These are phyloP conservation scores for Amaranthus palmeri DNA, from an alignment of 148 eudicot species.

Conservation along the genomic window DNA sequence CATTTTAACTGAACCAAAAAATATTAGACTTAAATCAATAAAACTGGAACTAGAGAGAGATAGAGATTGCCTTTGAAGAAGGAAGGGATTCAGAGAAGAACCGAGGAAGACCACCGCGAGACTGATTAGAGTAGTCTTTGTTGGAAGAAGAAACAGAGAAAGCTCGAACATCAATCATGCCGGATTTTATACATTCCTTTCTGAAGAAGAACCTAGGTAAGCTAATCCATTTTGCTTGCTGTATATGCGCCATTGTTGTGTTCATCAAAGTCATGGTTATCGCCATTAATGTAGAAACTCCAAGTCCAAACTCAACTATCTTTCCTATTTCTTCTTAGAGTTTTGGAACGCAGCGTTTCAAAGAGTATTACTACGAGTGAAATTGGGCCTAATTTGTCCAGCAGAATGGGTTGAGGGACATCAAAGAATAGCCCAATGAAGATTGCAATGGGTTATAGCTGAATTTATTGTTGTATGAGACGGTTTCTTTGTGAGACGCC, in stretches of 20 bases:
- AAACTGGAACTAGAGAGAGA: background rate
- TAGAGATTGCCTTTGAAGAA: slow-evolving; percentile 50
- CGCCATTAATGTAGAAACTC: too few species aligned
- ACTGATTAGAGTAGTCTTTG: slow-evolving; percentile 55
- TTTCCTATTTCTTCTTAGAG: too few species aligned
- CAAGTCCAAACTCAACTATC: too few species aligned
- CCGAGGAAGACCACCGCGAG: slow-evolving; percentile 92
- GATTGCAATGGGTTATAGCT: too few species aligned
- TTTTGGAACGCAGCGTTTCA: too few species aligned
- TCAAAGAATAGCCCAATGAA: too few species aligned
- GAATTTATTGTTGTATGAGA: too few species aligned
- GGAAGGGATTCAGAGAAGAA: slow-evolving; percentile 79
- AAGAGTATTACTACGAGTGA: too few species aligned
- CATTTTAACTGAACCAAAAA: background rate
- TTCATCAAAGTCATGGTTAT: background rate
- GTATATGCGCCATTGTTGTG: background rate
- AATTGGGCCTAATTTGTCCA: too few species aligned
- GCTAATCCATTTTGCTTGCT: background rate
- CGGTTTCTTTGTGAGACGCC: too few species aligned
- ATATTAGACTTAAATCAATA: background rate
- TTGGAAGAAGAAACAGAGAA: slow-evolving; percentile 17
- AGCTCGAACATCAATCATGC: slow-evolving; percentile 19
- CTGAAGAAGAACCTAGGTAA: background rate
- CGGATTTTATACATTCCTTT: slow-evolving; percentile 20
- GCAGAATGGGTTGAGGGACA: too few species aligned